A percentile compares a stretch with the other conserved stretches of the same genome.
Evolutionary conservation across 805 yeast genomes (phyloP).

Genomic region (Pichia californica): DNA sequence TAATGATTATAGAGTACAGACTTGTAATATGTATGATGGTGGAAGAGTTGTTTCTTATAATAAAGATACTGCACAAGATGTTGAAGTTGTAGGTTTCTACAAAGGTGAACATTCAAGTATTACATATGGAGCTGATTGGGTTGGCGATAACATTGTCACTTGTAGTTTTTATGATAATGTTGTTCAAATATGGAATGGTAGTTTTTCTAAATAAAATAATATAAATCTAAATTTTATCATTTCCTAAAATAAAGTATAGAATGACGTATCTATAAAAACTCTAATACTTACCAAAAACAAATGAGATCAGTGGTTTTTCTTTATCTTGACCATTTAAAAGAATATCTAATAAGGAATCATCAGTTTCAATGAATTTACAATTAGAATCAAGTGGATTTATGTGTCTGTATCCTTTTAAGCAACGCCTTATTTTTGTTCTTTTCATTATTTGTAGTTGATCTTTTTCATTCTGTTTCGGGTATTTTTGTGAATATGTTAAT

Average conservation of each 20-base stretch:
- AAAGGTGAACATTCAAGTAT: constrained; percentile 79
- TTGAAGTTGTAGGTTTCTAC: constrained; percentile 36
- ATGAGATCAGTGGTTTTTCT: constrained; percentile 30
- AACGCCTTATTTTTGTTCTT: constrained; percentile 40
- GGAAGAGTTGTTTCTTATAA: constrained; percentile 56
- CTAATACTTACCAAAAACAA: constrained; percentile 33
- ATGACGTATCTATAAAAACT: neutral
- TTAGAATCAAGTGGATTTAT: constrained; percentile 38
- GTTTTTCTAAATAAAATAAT: neutral
- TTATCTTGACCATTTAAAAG: constrained; percentile 20
- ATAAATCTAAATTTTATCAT: neutral
- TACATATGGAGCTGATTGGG: constrained; percentile 96
- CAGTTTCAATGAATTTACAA: constrained; percentile 13
- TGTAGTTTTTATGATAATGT: constrained; percentile 90
- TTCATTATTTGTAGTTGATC: constrained; percentile 24
- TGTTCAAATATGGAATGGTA: constrained; percentile 62
- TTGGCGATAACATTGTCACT: constrained; percentile 51
- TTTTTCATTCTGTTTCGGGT: constrained; percentile 18
- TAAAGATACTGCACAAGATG: constrained; percentile 17
- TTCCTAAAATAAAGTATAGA: neutral
- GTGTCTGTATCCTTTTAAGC: constrained; percentile 59
- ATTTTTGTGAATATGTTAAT: constrained; percentile 32
- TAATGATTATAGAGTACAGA: constrained; percentile 45
- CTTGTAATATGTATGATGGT: constrained; percentile 95
- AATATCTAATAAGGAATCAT: constrained; percentile 30